Conservation (phyloP, 192 early-diverging fungal species). For the Entrophospora sp. region DNA sequence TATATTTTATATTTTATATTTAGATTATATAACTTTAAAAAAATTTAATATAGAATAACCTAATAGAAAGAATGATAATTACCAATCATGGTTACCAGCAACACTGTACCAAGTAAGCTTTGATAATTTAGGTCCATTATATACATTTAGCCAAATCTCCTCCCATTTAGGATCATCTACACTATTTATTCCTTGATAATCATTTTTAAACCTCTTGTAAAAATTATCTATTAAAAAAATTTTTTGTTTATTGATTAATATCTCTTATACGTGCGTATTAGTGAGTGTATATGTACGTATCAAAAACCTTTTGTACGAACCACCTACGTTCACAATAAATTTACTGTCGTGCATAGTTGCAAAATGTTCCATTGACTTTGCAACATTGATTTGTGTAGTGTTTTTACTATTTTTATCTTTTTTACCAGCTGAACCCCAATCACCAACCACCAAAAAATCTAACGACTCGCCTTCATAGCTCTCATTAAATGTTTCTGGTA, state of each 20-base stretch:
- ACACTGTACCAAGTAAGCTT: neutral
- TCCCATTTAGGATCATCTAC: constrained; percentile 14
- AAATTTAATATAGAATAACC: neutral
- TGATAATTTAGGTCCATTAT: constrained; percentile 4
- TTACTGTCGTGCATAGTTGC: constrained; percentile 2
- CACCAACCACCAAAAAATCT: constrained; percentile 8
- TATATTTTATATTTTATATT: too few relatives aligned
- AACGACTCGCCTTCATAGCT: neutral
- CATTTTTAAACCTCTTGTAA: neutral
- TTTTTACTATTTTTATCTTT: neutral
- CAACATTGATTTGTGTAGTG: neutral
- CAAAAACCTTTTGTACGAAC: neutral
- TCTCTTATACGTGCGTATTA: too few relatives aligned
- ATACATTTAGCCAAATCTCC: constrained; percentile 6
- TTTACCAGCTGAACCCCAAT: constrained; percentile 8
- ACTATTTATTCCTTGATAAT: neutral
- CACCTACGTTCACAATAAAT: constrained; percentile 13
- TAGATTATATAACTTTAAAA: neutral
- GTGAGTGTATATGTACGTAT: too few relatives aligned
- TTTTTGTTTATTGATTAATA: too few relatives aligned
- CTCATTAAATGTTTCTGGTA: too few relatives aligned
- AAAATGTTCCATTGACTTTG: neutral
- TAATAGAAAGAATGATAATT: neutral
- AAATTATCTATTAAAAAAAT: constrained; percentile 9
- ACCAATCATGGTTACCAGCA: constrained; percentile 21